Conservation (phyloP, 106 monocot genomes). For the Agapanthus africanus region DNA sequence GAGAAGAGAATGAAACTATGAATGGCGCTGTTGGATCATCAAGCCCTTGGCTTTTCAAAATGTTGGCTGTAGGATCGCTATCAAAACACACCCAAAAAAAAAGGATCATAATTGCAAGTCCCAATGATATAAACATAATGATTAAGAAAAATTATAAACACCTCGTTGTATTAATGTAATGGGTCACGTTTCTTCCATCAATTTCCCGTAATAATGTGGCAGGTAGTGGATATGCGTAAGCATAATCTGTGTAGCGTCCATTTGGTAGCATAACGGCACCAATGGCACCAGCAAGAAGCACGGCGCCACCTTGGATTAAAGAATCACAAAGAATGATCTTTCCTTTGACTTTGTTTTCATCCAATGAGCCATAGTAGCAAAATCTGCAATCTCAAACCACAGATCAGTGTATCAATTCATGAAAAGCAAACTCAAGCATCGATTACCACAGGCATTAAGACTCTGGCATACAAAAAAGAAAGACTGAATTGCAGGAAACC, state of each 20-base stretch:
- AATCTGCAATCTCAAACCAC: not conserved
- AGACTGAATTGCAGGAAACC: no score
- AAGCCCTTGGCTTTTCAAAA: slow-evolving; percentile 10
- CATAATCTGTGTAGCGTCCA: slow-evolving; percentile 1
- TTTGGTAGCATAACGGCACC: slow-evolving; percentile 19
- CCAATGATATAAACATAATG: not conserved
- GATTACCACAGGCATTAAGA: not conserved
- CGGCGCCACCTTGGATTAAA: not conserved
- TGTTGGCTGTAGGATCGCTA: slow-evolving; percentile 22
- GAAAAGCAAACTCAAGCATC: not conserved
- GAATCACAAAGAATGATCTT: slow-evolving; percentile 18
- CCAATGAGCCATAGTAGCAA: slow-evolving; percentile 18
- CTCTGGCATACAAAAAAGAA: not conserved
- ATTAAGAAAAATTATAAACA: not conserved
- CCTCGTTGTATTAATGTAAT: slow-evolving; percentile 20
- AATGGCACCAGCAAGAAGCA: slow-evolving; percentile 16
- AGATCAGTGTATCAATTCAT: no score
- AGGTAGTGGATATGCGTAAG: slow-evolving; percentile 11
- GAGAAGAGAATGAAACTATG: slow-evolving; percentile 23
- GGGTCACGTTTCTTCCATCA: not conserved
- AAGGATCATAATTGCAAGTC: not conserved
- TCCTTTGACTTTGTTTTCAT: slow-evolving; percentile 15
- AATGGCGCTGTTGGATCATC: slow-evolving; percentile 15
- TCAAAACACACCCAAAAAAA: not conserved
- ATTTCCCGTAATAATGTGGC: not conserved